phyloP scores from a whole-genome alignment of 108 stramenopile species.

The Cylindrotheca fusiformis region DNA sequence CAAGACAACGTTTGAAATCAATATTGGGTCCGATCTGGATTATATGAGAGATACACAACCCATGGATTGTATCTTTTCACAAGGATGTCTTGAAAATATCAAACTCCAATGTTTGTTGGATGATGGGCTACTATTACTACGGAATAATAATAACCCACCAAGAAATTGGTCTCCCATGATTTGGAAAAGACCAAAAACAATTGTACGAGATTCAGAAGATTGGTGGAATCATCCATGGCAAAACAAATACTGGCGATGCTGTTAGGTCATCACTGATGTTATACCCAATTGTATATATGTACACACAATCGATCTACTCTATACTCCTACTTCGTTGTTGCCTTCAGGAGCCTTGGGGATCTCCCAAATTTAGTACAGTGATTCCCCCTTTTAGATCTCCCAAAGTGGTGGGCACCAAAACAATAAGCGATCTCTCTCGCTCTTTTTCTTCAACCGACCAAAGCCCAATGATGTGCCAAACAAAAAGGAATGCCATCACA shows the following conservation, averaged over 20 bases:
- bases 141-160: background rate
- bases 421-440: too few relatives aligned
- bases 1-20: slow-evolving; percentile 65
- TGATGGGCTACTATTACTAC: background rate
- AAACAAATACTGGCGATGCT: slow-evolving; percentile 88
- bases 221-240: slow-evolving; percentile 81
- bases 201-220: slow-evolving; percentile 73
- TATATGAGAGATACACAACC: slow-evolving; percentile 57
- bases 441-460: too few relatives aligned
- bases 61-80: slow-evolving; percentile 51
- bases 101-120: background rate
- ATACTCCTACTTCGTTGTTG: too few relatives aligned
- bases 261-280: too few relatives aligned
- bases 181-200: slow-evolving; percentile 57
- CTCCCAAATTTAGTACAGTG: too few relatives aligned
- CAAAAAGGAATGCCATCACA: too few relatives aligned
- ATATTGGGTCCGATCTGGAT: slow-evolving; percentile 51
- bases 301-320: too few relatives aligned
- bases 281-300: too few relatives aligned
- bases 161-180: slow-evolving; percentile 49
- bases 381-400: too few relatives aligned
- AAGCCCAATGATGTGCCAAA: too few relatives aligned
- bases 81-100: slow-evolving; percentile 6
- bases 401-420: too few relatives aligned
- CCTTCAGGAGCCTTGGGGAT: too few relatives aligned